Percentiles rank a stretch among this genome's conserved stretches.
phyloP scores from a whole-genome alignment of 306 rosid genomes.

The Pachyrhizus erosus region DNA sequence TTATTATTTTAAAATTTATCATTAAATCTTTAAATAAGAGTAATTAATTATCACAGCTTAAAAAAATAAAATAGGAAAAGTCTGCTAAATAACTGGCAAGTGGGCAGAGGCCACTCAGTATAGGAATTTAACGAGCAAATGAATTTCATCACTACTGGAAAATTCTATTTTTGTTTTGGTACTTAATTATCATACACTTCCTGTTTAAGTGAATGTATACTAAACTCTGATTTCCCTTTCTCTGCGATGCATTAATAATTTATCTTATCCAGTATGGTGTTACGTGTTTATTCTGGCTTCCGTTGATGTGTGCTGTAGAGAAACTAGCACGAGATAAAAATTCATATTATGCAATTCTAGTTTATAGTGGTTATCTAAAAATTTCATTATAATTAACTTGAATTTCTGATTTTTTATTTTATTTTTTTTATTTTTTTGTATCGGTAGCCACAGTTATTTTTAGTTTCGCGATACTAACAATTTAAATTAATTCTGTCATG shows the following conservation, averaged over 20 bases:
- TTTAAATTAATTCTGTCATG: background rate
- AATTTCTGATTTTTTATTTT: no score
- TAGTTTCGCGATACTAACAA: background rate
- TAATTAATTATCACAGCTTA: background rate
- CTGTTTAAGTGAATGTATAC: background rate
- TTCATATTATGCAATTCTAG: background rate
- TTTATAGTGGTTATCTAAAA: background rate
- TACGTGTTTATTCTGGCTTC: background rate
- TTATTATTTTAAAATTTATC: background rate
- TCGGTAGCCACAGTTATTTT: background rate
- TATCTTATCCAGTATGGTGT: background rate
- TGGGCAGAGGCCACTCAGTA: background rate
- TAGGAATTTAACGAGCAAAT: background rate
- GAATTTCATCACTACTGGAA: background rate
- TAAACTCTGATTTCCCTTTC: background rate
- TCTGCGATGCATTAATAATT: background rate
- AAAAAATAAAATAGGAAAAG: background rate
- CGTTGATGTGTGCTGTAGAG: background rate
- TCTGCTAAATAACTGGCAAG: background rate
- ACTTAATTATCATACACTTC: background rate
- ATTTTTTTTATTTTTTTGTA: background rate
- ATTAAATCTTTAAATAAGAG: background rate
- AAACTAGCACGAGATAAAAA: constrained; percentile 15
- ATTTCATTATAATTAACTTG: background rate
- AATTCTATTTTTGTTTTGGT: background rate